These are phyloP conservation scores for Ganoderma boninense DNA, from an alignment of 1,284 basidiomycete genomes.

Conservation along the genomic window DNA sequence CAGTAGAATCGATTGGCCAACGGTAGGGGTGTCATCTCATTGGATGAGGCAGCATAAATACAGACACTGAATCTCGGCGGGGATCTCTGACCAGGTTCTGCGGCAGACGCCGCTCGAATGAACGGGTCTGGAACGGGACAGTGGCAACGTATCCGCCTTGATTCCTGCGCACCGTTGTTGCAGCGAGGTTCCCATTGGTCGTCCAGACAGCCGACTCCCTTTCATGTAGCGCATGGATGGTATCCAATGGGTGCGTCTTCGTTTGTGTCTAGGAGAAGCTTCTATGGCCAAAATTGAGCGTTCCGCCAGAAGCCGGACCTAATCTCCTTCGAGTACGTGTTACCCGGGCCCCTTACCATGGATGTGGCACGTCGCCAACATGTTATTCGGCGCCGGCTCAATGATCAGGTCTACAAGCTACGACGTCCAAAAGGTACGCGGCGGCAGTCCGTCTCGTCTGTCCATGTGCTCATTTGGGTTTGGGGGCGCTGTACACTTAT, in stretches of 20 bases:
- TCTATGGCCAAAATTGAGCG: background rate
- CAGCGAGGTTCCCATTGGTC: slow-evolving; percentile 47
- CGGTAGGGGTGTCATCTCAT: slow-evolving; percentile 52
- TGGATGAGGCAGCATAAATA: background rate
- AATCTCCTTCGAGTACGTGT: slow-evolving; percentile 68
- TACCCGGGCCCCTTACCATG: background rate
- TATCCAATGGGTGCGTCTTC: slow-evolving; percentile 62
- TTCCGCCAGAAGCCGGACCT: slow-evolving; percentile 64
- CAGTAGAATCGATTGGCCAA: slow-evolving; percentile 50
- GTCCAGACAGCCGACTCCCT: slow-evolving; percentile 5
- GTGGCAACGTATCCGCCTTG: slow-evolving; percentile 66
- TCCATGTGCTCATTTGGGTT: background rate
- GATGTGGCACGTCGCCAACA: slow-evolving; percentile 7
- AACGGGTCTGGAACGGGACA: slow-evolving; percentile 71
- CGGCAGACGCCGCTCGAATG: slow-evolving; percentile 75
- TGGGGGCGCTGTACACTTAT: slow-evolving; percentile 51
- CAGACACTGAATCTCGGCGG: background rate
- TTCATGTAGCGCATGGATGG: slow-evolving; percentile 55
- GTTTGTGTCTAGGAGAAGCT: background rate
- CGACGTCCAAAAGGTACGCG: slow-evolving; percentile 66
- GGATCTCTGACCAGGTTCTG: slow-evolving; percentile 43
- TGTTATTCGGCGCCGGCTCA: slow-evolving; percentile 52
- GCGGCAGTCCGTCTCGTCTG: background rate
- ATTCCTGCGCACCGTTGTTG: slow-evolving; percentile 74
- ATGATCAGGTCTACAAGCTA: slow-evolving; percentile 70